Evolutionary conservation across 352 stramenopile genomes (phyloP).

Genomic region (Pythium pyrilobum): DNA sequence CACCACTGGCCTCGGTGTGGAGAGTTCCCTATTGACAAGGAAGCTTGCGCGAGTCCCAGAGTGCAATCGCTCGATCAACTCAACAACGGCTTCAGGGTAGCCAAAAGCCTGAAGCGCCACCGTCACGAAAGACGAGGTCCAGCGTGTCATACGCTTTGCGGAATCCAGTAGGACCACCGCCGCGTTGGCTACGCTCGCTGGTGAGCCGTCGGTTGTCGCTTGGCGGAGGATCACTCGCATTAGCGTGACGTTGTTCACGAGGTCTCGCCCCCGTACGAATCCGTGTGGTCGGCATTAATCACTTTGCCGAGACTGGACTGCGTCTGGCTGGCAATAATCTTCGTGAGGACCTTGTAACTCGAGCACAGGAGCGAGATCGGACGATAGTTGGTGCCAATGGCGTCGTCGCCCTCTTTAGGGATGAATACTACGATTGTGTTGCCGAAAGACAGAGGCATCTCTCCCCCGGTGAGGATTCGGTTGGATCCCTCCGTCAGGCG

Average conservation of each 20-base stretch:
- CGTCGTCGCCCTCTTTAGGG: conserved; percentile 15
- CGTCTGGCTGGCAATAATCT: conserved; percentile 2
- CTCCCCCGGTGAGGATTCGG: background rate
- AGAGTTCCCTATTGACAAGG: conserved; percentile 8
- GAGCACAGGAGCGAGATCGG: conserved; percentile 19
- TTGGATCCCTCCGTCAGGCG: background rate
- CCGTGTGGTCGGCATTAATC: conserved; percentile 21
- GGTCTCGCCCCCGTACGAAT: conserved; percentile 8
- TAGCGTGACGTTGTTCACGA: conserved; percentile 3
- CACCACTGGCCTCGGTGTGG: background rate
- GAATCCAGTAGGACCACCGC: conserved; percentile 5
- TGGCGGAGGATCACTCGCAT: conserved; percentile 3
- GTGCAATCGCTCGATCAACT: background rate
- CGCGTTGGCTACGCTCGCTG: background rate
- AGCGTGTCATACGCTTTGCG: conserved; percentile 13
- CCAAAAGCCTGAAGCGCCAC: background rate
- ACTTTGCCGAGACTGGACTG: conserved; percentile 1
- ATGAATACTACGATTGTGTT: conserved; percentile 7
- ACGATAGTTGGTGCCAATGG: conserved; percentile 15
- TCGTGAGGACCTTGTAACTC: conserved; percentile 22
- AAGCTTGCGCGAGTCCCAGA: background rate
- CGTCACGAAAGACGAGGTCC: background rate
- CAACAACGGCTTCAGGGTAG: background rate
- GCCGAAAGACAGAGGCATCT: background rate
- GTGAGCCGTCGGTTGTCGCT: background rate